Conservation (phyloP, 345 rosid genomes). For the Cardamine occulta region DNA sequence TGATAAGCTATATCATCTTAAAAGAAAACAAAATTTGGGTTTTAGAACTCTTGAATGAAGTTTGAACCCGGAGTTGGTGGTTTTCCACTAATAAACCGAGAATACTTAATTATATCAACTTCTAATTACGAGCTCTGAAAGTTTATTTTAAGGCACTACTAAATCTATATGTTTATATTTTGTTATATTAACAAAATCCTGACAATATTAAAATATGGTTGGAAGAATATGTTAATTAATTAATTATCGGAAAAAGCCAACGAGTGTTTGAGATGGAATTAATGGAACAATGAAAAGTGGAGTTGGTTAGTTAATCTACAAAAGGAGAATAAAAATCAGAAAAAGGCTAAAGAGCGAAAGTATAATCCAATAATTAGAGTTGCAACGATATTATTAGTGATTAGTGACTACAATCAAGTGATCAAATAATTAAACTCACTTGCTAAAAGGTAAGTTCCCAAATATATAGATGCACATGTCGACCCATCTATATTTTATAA, state of each 20-base stretch:
- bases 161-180: conserved; percentile 27
- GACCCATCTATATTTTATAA: conserved; percentile 20
- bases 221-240: conserved; percentile 15
- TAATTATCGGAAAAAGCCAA: conserved; percentile 16
- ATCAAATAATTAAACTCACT: conserved; percentile 42
- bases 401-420: conserved; percentile 44
- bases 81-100: neutral
- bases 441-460: conserved; percentile 33
- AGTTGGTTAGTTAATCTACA: conserved; percentile 36
- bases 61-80: neutral
- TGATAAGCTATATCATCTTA: neutral
- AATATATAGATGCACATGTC: conserved; percentile 41
- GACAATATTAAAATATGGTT: neutral
- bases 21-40: neutral
- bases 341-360: conserved; percentile 34
- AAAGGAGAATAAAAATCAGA: conserved; percentile 41
- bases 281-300: conserved; percentile 37
- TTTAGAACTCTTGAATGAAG: neutral
- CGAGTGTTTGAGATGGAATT: conserved; percentile 30
- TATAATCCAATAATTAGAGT: conserved; percentile 36
- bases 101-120: neutral
- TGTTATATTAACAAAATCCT: conserved; percentile 14
- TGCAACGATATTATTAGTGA: conserved; percentile 35
- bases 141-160: conserved; percentile 9
- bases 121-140: neutral